Base-by-base conservation (phyloP, 2,329 filamentous ascomycete genomes). In the Neonectria ditissima region DNA sequence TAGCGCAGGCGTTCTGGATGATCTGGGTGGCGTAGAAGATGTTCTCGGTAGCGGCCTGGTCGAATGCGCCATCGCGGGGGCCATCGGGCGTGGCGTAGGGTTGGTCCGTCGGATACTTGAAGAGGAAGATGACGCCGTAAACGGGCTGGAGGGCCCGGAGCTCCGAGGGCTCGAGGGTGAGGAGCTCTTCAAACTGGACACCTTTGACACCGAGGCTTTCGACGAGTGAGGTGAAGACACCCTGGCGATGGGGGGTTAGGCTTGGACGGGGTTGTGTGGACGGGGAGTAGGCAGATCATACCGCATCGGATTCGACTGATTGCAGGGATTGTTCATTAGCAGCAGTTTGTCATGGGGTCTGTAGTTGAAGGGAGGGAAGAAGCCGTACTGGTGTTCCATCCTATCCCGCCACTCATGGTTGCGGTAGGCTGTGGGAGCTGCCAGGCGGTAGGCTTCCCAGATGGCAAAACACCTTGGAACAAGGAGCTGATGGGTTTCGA, bases 1-100 rank as follows among this genome's bases (percentile, higher is more conserved):
- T 99, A 47, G 94, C 96, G 81, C 96, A 99, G 8, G 96, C 96
- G 80, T 99, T 99, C 80, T 98, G 95, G 77, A 99, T 99, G 4
- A 95, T 98, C 82, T 99, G 96, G 30, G 91, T 90, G 4, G 96
- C 96, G 80, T 99, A 99, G 86, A 97, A 99, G 73, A 97, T 86
- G 65, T 87, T 85, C 66, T 93, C 89, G 18, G 91, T 84, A 14
- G 93, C 93, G 16, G 84, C 85, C 71, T 89, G 83, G 81, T 97
- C 94, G 79, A 93, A 97, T 34, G 82, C 84, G 65, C 96, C 96
- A 78, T 98, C 94, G 68, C 89, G 87, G 0, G 94, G 94, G 47
- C 86, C 86, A 60, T 88, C 84, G 44, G 85, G 81, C 65, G 79
- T 79, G 39, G 82, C 88, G 82, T 84, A 91, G 72, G 83, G 87